Percentiles rank a stretch among this genome's conserved stretches.
Evolutionary conservation across 495 filamentous ascomycete genomes (phyloP).

Genomic region (Aspergillus olivimuriae): DNA sequence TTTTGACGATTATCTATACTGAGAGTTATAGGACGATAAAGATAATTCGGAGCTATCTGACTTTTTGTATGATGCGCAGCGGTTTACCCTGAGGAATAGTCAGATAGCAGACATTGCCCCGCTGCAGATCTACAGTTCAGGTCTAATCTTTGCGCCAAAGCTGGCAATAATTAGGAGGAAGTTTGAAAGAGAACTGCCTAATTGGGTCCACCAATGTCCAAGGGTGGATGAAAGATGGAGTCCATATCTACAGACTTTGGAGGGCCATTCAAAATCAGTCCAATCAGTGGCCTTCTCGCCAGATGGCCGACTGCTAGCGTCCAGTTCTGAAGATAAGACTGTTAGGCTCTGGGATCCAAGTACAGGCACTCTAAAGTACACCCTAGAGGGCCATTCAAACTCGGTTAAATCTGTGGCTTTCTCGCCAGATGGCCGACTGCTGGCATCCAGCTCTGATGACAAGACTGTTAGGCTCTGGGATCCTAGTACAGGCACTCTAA

Average conservation of each 20-base stretch:
- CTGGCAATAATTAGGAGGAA: conserved; percentile 18
- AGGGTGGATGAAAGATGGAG: conserved; percentile 6
- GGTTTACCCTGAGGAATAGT: conserved; percentile 23
- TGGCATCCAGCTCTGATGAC: conserved; percentile 3
- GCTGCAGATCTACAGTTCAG: conserved; percentile 5
- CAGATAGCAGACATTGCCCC: conserved; percentile 24
- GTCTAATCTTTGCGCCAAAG: conserved; percentile 25
- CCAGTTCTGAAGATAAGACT: too few species aligned
- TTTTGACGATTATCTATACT: conserved; percentile 12
- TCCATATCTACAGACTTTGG: conserved; percentile 13
- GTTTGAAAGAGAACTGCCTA: conserved; percentile 4
- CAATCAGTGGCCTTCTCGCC: too few species aligned
- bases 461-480: conserved; percentile 34
- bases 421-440: not conserved
- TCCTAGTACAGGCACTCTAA: conserved; percentile 6
- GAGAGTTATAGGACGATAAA: conserved; percentile 5
- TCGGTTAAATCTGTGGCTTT: not conserved
- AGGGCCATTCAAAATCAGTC: too few species aligned
- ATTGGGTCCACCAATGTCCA: conserved; percentile 3
- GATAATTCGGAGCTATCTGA: conserved; percentile 9
- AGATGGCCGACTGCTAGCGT: too few species aligned
- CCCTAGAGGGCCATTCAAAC: too few species aligned
- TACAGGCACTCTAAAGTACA: too few species aligned
- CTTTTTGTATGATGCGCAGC: conserved; percentile 26
- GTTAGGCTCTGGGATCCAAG: too few species aligned